Evolutionary conservation across 1,284 basidiomycete genomes (phyloP), one percentile per base, ranked within the genome.

Genomic region (Lentinus polychrous): DNA sequence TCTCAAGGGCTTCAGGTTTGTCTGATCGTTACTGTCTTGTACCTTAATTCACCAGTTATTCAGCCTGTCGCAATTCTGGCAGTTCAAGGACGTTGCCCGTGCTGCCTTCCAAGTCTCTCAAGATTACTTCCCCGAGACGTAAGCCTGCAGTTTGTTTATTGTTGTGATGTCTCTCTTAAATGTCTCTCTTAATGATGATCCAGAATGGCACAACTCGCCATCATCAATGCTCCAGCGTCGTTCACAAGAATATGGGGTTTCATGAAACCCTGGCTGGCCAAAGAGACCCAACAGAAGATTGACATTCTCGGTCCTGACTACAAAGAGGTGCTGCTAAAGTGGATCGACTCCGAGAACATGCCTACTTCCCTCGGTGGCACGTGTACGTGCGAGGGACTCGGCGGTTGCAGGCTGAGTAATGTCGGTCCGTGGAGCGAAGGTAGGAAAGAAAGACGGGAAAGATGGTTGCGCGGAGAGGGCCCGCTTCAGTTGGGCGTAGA

Each of bases 111-210:
- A 86, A 56, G 70, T 87, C 44, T 84, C 83, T 1, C 84, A 87
- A 63, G 83, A 85, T 58, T 86, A 83, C 61, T 86, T 75, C 54
- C 84, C 85, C 1, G 84, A 87, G 61, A 81, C 81, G 84, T 86
- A 58, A 51, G 76, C 61, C n/a, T n/a, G n/a, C n/a, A n/a, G n/a
- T 33, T 4, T 23, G 18, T 10, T 5, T n/a, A n/a, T n/a, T n/a
- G n/a, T n/a, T n/a, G n/a, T n/a, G n/a, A n/a, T n/a, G 11, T 32
- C 35, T 8, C 20, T 27, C 42, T 15, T 15, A 17, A 42, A 15
- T 3, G 12, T n/a, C 36, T 36, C 27, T 43, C 23, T 34, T 33
- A 18, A 17, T 14, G n/a, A 34, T 37, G 5, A 32, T 31, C 24
- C 50, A 82, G 80, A 3, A 83, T 87, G 82, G 82, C 83, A 2